Evolutionary conservation across 1,139 yeast species (phyloP), one percentile per base, ranked within the genome.

Genomic region (Scheffersomyces lignicola): DNA sequence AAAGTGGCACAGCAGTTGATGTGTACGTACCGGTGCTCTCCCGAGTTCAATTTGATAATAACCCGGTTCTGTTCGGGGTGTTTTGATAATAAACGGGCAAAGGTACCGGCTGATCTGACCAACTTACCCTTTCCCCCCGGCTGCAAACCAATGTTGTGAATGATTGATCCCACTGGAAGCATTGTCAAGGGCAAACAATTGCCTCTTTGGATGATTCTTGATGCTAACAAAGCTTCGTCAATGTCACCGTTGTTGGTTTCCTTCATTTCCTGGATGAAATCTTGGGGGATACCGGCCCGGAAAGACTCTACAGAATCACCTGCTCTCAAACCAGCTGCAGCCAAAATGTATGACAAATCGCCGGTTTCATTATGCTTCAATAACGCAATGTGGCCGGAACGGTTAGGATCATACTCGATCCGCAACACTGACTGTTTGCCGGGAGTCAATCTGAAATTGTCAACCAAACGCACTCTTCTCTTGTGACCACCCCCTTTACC

Each of bases 401-500:
- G 78, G 54, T 87, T 87, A 31, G 99, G 99, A 62, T 92, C 99
- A 56, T 89, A 88, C 62, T 92, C 99, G 40, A 92, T 87, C 55
- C 99, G 74, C 39, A 82, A 67, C 15, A 92, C 97, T 15, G 78
- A 74, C 49, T 88, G 95, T 36, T 73, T 75, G 16, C 97, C 98
- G 2, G 80, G 62, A 3, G 58, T 73, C 31, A 60, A 55, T 52
- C 99, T 76, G 50, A 71, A 70, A 54, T 83, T 82, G 60, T 92
- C 99, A 18, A 92, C 75, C 32, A 86, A 60, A 52, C 99, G 78
- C 29, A 85, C 76, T 61, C 98, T 78, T 54, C 89, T 82, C 60
- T 85, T 88, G 58, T 87, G 95, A 31, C 97, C 98, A 52, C 98
- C 98, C 58, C 98, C 98, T 60, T 94, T 80, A 58, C 94, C 97